phyloP scores from a whole-genome alignment of 192 early-diverging fungal species.

The Backusella tuberculispora region DNA sequence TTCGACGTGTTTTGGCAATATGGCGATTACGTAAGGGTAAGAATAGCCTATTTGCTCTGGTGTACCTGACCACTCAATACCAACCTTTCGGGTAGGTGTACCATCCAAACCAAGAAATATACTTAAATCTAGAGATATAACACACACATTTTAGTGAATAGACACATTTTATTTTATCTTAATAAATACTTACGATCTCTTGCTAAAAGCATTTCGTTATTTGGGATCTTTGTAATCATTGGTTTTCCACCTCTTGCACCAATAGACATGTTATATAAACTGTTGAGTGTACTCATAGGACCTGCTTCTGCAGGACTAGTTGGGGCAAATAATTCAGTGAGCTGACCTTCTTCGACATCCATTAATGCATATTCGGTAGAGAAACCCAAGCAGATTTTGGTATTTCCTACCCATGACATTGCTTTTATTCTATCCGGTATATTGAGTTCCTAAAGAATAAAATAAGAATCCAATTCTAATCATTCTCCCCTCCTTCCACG shows the following conservation, averaged over 20 bases:
- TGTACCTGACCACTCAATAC: constrained; percentile 64
- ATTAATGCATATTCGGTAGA: constrained; percentile 66
- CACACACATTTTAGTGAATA: neutral
- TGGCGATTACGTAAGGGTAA: constrained; percentile 74
- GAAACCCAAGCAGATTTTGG: constrained; percentile 68
- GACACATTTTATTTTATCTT: neutral
- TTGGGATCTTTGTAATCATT: constrained; percentile 62
- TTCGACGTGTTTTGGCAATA: constrained; percentile 72
- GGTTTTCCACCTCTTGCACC: constrained; percentile 57
- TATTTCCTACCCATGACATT: constrained; percentile 77
- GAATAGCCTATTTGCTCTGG: constrained; percentile 69
- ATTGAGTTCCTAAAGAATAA: constrained; percentile 61
- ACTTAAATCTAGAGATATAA: constrained; percentile 50
- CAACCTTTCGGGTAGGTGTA: constrained; percentile 58
- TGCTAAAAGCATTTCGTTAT: constrained; percentile 66
- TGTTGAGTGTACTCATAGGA: constrained; percentile 50
- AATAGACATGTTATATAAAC: constrained; percentile 53
- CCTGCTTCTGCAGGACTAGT: constrained; percentile 44
- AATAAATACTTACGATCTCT: constrained; percentile 54
- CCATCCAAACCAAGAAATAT: constrained; percentile 62
- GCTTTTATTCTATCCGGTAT: constrained; percentile 73
- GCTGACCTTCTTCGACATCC: constrained; percentile 55
- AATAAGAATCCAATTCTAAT: neutral
- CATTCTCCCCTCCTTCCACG: neutral
- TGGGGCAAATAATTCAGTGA: constrained; percentile 60